Evolutionary conservation across 257 asterid species (phyloP), one percentile per base, ranked within the genome.

Genomic region (Capsicum pubescens): DNA sequence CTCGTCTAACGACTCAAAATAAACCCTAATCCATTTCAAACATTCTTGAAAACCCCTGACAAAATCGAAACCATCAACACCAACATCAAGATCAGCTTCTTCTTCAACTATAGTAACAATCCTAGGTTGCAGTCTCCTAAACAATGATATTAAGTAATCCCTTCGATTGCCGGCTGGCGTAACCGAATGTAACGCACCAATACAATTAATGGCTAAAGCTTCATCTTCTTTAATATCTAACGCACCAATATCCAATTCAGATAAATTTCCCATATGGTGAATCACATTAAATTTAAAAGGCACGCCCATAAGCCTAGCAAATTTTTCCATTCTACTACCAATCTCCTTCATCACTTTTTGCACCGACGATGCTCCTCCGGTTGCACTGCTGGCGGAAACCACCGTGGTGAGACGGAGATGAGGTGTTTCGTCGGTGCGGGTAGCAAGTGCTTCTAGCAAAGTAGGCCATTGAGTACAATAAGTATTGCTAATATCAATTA

Each of bases 391-490:
- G 13, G 84, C 85, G 6, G 87, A 86, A 0, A 95, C 94, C 80
- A 97, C 96, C 52, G 97, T 84, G 77, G 99, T 93, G 88, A 97
- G 84, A 44, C 92, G 89, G 19, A 97, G 92, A 16, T 92, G 95
- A 7, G 99, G 99, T 4, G 99, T 94, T n/a, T 97, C 99, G 52
- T 95, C 98, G 0, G 91, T 86, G 3, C 98, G 87, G 0, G 99
- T 97, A 21, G 99, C 99, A 39, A 97, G 89, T n/a, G 99, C 98
- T 89, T 97, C 99, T 0, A 97, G 89, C 16, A 97, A 84, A 72
- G 99, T 97, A 9, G 99, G 99, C 99, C 99, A 97, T 91, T 97
- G 99, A 2, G 99, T 95, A 90, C 99, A 95, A 69, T 87, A 95
- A 0, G 99, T 97, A 89, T 95, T 94, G 85, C 97, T 92, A 2